A percentile compares a stretch with the other conserved stretches of the same genome.
Conservation (phyloP, 2,329 filamentous ascomycete species). For the Diaporthe citriasiana region DNA sequence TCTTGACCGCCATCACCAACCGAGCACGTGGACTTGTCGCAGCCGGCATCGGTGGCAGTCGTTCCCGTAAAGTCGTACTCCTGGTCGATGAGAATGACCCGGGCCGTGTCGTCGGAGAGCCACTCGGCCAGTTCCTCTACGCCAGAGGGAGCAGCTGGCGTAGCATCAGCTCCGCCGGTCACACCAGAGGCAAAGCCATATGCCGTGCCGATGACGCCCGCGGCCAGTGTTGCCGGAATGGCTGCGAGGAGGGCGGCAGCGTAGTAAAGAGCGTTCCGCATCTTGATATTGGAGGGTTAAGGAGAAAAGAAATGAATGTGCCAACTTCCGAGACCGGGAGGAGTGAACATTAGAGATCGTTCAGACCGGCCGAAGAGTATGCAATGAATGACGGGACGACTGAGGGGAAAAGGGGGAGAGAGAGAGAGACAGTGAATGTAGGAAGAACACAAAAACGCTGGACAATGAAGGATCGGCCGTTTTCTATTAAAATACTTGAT, state of each 20-base stretch:
- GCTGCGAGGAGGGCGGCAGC: constrained; percentile 45
- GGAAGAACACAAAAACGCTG: too few species aligned
- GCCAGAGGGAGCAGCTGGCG: constrained; percentile 66
- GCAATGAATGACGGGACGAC: too few species aligned
- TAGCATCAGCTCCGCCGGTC: constrained; percentile 71
- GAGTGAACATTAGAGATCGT: too few species aligned
- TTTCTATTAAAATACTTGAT: too few species aligned
- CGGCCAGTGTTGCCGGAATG: constrained; percentile 43
- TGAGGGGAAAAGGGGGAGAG: too few species aligned
- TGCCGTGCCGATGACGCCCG: constrained; percentile 52
- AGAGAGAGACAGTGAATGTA: too few species aligned
- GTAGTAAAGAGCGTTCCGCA: constrained; percentile 25
- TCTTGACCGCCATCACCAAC: constrained; percentile 63
- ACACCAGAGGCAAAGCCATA: constrained; percentile 63
- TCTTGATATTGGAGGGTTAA: not conserved
- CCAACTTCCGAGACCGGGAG: too few species aligned
- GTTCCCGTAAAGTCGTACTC: constrained; percentile 68
- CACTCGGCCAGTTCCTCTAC: constrained; percentile 70
- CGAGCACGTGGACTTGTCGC: constrained; percentile 46
- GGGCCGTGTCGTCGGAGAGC: constrained; percentile 65
- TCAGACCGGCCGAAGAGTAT: too few species aligned
- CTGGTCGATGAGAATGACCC: constrained; percentile 71
- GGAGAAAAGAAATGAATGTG: too few species aligned
- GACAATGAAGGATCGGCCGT: too few species aligned
- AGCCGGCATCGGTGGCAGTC: constrained; percentile 68